Evolutionary conservation across 2,329 filamentous ascomycete species (phyloP), one percentile per base, ranked within the genome.

Genomic region (Fusarium sp.): DNA sequence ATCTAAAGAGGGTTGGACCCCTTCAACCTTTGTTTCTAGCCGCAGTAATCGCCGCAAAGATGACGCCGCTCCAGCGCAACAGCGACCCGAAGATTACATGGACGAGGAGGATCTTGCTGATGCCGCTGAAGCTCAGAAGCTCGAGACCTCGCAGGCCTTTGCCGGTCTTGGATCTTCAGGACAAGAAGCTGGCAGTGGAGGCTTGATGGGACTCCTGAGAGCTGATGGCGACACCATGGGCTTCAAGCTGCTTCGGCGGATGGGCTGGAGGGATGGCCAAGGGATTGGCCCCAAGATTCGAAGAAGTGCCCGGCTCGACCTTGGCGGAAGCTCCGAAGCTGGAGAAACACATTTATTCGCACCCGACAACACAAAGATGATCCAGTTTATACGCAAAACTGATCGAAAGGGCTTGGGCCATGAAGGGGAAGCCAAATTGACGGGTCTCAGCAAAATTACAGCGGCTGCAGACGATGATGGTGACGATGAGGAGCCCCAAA

Each of bases 1-100:
- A 62, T 98, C 96, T 66, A 98, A 98, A 83, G 96, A 99, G 87
- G 96, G 96, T 85, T 99, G 96, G 96, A 92, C 94, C 1, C 96
- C 96, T 2, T 92, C 94, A 24, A 93, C 94, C 0, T 99, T 98
- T 82, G 92, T 97, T 11, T 98, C 96, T 8, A 98, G 95, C 61
- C 93, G 96, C 27, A 86, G 90, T 42, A 94, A 94, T 78, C 93
- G 95, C 65, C 91, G 89, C 73, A 94, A 93, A 79, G 89, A 93
- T 85, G 87, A 85, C 37, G 20, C 74, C 1, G 60, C 86, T n/a
- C 87, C 89, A 71, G 76, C 84, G 3, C 91, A 93, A 79, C 91
- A 93, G 72, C 91, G 92, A 57, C 78, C 90, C 1, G 95, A 98
- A 82, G 95, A 98, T 80, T 98, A 95, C 77, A 99, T 99, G 96